Evolutionary conservation across 1,139 yeast genomes (phyloP).

Genomic region (Diutina mesorugosa): DNA sequence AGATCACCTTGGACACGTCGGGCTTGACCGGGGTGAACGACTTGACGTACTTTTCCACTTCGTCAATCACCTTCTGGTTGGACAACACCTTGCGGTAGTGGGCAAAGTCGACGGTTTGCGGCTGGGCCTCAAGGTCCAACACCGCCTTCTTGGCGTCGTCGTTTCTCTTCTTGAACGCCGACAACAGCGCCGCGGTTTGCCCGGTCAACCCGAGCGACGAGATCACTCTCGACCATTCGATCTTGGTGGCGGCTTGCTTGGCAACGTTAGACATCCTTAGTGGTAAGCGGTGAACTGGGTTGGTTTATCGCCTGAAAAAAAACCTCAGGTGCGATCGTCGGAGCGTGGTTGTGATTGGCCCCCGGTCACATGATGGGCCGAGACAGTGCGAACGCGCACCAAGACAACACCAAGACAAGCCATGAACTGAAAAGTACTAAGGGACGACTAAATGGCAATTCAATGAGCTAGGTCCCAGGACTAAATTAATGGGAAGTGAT

Average conservation of each 20-base stretch:
- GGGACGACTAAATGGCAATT: no score
- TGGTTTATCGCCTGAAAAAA: not conserved
- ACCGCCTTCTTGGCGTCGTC: slow-evolving; percentile 90
- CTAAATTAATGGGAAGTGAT: no score
- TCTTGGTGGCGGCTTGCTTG: slow-evolving; percentile 70
- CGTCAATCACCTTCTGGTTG: slow-evolving; percentile 70
- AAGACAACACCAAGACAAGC: no score
- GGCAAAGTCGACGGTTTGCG: slow-evolving; percentile 68
- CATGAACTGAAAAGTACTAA: no score
- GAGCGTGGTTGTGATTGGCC: not conserved
- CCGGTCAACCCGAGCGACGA: slow-evolving; percentile 89
- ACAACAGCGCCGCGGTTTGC: slow-evolving; percentile 73
- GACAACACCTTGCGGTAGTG: slow-evolving; percentile 71
- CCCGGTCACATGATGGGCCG: not conserved
- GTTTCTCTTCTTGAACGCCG: slow-evolving; percentile 94
- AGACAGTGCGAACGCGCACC: not conserved
- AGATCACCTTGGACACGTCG: slow-evolving; percentile 81
- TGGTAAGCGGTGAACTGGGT: not conserved
- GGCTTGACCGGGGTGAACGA: slow-evolving; percentile 73
- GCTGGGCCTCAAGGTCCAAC: slow-evolving; percentile 55
- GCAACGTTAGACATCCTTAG: slow-evolving; percentile 14
- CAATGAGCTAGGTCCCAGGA: no score
- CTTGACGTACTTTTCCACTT: slow-evolving; percentile 66
- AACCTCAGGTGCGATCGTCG: not conserved
- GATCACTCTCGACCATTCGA: slow-evolving; percentile 91